Conservation (phyloP, 441 rosid species). For the Mallotus japonicus region DNA sequence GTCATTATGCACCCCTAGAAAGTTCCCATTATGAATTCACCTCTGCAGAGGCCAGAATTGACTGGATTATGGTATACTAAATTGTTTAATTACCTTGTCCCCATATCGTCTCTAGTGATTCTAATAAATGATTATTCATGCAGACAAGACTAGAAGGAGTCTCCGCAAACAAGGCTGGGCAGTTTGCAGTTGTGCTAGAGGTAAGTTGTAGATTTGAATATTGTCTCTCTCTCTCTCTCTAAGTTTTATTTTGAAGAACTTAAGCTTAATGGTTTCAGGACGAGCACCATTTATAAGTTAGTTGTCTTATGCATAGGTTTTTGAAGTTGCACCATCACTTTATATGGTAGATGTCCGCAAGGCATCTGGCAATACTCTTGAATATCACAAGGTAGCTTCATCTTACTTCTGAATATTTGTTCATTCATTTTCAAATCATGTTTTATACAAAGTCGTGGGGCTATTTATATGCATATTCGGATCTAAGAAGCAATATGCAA, state of each 20-base stretch:
- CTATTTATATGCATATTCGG: background rate
- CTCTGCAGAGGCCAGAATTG: background rate
- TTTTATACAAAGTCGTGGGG: background rate
- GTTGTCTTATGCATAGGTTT: constrained; percentile 42
- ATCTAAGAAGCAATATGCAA: background rate
- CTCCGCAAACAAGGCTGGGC: constrained; percentile 53
- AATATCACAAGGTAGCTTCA: constrained; percentile 73
- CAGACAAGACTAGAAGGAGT: constrained; percentile 82
- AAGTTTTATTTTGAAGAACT: background rate
- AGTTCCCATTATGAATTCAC: background rate
- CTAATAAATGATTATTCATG: constrained; percentile 8
- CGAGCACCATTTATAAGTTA: background rate
- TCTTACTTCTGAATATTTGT: constrained; percentile 1
- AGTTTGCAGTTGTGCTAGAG: constrained; percentile 80
- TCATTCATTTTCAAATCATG: background rate
- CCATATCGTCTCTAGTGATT: background rate
- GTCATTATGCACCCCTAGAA: background rate
- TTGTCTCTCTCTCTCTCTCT: background rate
- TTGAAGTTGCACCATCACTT: constrained; percentile 87
- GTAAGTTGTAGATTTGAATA: constrained; percentile 32
- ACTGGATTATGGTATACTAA: constrained; percentile 2
- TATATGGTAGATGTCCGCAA: constrained; percentile 90
- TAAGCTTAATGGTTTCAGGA: background rate
- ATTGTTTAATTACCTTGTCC: background rate
- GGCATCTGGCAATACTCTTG: constrained; percentile 88